These are phyloP conservation scores for Myriosclerotinia curreyana DNA, from an alignment of 2,329 filamentous ascomycete species.

Conservation along the genomic window DNA sequence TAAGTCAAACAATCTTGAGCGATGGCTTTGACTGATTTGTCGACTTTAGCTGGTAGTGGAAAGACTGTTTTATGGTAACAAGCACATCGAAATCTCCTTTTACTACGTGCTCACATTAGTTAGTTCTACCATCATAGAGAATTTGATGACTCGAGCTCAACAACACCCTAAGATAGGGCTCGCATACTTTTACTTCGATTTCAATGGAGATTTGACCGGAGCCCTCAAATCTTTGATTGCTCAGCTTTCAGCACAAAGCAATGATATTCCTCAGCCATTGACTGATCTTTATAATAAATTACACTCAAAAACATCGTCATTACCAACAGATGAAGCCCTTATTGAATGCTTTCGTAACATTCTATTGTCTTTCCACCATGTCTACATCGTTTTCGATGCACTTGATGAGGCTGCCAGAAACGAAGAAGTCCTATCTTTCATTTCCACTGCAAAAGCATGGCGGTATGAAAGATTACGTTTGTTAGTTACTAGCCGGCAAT, in stretches of 20 bases:
- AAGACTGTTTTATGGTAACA: slow-evolving; percentile 43
- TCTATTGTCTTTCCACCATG: slow-evolving; percentile 35
- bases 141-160: slow-evolving; percentile 27
- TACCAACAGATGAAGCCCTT: slow-evolving; percentile 23
- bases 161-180: slow-evolving; percentile 34
- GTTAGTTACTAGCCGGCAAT: slow-evolving; percentile 40
- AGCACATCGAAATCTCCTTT: not conserved
- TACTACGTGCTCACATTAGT: not conserved
- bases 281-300: slow-evolving; percentile 24
- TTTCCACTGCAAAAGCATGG: slow-evolving; percentile 32
- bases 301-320: slow-evolving; percentile 14
- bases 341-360: slow-evolving; percentile 22
- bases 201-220: slow-evolving; percentile 39
- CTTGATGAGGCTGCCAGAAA: slow-evolving; percentile 40
- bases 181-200: slow-evolving; percentile 45
- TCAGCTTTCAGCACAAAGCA: slow-evolving; percentile 40
- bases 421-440: slow-evolving; percentile 33
- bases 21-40: slow-evolving; percentile 18
- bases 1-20: slow-evolving; percentile 17
- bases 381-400: slow-evolving; percentile 43
- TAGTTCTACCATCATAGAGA: slow-evolving; percentile 40
- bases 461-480: slow-evolving; percentile 25
- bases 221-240: slow-evolving; percentile 40
- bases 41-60: slow-evolving; percentile 40
- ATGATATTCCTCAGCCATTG: slow-evolving; percentile 23